These are phyloP conservation scores for Petunia axillaris DNA, from an alignment of 257 asterid genomes.

Conservation along the genomic window DNA sequence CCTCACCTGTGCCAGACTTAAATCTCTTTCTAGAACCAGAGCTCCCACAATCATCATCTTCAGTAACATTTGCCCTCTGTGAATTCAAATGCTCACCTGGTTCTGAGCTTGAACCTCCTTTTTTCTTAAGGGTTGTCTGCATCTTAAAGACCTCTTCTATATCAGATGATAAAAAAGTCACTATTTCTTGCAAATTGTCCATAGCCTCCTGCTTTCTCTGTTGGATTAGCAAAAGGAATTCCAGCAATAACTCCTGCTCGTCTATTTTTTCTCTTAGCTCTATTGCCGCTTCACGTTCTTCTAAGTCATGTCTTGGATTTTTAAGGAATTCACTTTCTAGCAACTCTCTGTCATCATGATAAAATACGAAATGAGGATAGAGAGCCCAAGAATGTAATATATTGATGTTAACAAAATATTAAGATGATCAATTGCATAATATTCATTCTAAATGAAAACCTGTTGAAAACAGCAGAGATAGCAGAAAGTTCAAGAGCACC, in stretches of 20 bases:
- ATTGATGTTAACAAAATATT: background rate
- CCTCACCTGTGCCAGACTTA: constrained; percentile 54
- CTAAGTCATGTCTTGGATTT: constrained; percentile 73
- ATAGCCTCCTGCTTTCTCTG: constrained; percentile 81
- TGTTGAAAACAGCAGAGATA: background rate
- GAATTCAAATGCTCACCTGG: constrained; percentile 42
- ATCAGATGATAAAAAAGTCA: constrained; percentile 79
- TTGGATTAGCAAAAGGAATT: constrained; percentile 72
- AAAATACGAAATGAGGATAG: constrained; percentile 30
- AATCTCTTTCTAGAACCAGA: constrained; percentile 75
- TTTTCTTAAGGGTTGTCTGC: constrained; percentile 54
- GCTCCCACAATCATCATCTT: constrained; percentile 60
- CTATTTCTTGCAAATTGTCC: constrained; percentile 61
- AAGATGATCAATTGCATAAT: constrained; percentile 7
- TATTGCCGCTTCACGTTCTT: constrained; percentile 84
- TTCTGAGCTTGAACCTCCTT: constrained; percentile 56
- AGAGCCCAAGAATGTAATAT: background rate
- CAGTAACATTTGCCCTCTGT: constrained; percentile 38
- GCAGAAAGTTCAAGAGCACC: background rate
- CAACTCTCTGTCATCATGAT: constrained; percentile 60
- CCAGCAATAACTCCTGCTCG: constrained; percentile 85
- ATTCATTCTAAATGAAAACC: background rate
- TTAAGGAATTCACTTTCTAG: constrained; percentile 88
- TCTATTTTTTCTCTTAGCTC: constrained; percentile 82
- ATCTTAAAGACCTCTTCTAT: constrained; percentile 75